phyloP scores from a whole-genome alignment of 2,329 filamentous ascomycete genomes.

The Teratosphaeria pseudoeucalypti region DNA sequence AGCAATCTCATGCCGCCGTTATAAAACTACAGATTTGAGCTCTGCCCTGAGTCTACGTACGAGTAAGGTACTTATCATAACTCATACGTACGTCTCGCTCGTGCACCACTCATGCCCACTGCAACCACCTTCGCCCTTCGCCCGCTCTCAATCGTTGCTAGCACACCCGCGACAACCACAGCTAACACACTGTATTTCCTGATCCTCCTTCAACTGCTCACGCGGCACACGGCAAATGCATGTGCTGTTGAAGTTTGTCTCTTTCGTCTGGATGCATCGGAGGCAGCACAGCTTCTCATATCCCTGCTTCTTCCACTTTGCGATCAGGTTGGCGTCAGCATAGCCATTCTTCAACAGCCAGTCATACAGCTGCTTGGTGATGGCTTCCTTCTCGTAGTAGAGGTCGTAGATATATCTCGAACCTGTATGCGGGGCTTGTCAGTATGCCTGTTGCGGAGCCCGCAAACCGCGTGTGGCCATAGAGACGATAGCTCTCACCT shows the following conservation, averaged over 20 bases:
- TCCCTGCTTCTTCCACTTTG: slow-evolving; percentile 99
- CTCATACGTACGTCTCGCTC: neutral
- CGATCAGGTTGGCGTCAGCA: slow-evolving; percentile 88
- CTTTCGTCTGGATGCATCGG: slow-evolving; percentile 96
- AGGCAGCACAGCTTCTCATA: slow-evolving; percentile 98
- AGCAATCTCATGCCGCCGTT: neutral
- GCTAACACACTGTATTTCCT: slow-evolving; percentile 85
- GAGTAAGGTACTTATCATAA: neutral
- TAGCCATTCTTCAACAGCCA: slow-evolving; percentile 96
- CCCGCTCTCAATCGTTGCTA: slow-evolving; percentile 59
- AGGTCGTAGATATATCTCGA: slow-evolving; percentile 91
- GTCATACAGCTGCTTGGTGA: slow-evolving; percentile 84
- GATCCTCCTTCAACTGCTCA: slow-evolving; percentile 78
- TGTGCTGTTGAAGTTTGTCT: slow-evolving; percentile 96
- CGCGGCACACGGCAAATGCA: slow-evolving; percentile 94
- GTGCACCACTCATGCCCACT: neutral
- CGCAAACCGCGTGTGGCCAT: slow-evolving; percentile 15
- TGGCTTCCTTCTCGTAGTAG: slow-evolving; percentile 96
- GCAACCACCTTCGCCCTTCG: no score
- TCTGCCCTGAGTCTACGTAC: neutral
- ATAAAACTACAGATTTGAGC: neutral
- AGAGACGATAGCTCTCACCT: slow-evolving; percentile 23
- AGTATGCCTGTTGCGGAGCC: slow-evolving; percentile 11
- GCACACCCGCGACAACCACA: slow-evolving; percentile 89
- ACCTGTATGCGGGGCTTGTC: slow-evolving; percentile 27